Base-by-base conservation (phyloP, 305 asterid genomes). In the Solanum hybrid region DNA sequence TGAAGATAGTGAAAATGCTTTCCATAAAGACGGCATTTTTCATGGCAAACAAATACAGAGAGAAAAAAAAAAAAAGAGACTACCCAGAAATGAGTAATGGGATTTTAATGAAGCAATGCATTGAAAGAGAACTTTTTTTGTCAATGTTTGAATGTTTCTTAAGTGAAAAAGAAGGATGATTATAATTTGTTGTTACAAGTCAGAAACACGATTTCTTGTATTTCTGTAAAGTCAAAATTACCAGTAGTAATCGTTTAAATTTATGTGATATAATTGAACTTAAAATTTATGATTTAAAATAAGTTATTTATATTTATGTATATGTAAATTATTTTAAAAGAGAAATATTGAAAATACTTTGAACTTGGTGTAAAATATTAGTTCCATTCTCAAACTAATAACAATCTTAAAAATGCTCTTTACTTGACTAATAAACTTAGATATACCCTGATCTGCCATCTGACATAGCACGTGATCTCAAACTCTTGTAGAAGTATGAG, bases 11-110 rank as follows among this genome's bases (percentile, higher is more conserved):
- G 95, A 93, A 89, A 93, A 90, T 79, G 94, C 91, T 91, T 92
- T 89, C 96, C 96, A 94, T 15, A 91, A n/a, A 78, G 89, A 84
- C 89, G 96, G 95, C 98, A 94, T 94, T 32, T 78, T 87, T 84
- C 85, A 89, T 81, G 40, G 69, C 75, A 24, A 72, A 79, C 75
- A 24, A 72, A 79, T 51, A 77, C 32, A n/a, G 56, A 38, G 45
- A 73, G 60, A 2, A 10, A 2, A 32, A 77, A 32, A 77, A 27
- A 71, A 78, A 60, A 77, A 19, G 37, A 40, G 10, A 56, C 37
- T 56, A 77, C 45, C 4, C 17, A 64, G 7, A 76, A 34, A 4
- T 73, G 40, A 60, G 64, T 12, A 29, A 75, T 56, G 71, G 82
- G 40, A 77, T 77, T 17, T 77, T 80, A 72, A 66, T 42, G 79